These are phyloP conservation scores for Puccinia triticina DNA, from an alignment of 1,284 basidiomycete species.

Conservation along the genomic window DNA sequence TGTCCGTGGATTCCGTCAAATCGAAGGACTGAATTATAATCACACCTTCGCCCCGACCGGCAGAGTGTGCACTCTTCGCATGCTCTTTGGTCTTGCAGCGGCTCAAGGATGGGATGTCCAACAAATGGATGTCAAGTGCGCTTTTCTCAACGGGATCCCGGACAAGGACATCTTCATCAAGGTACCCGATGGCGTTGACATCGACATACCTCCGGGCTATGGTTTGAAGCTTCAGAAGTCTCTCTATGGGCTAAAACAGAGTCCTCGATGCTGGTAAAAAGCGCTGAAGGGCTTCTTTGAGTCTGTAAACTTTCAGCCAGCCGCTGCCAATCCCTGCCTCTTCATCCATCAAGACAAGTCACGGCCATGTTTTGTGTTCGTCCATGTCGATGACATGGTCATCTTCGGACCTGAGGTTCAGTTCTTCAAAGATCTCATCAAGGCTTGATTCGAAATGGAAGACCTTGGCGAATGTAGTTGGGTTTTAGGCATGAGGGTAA, in stretches of 20 bases:
- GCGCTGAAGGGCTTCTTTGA: neutral
- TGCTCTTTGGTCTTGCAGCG: neutral
- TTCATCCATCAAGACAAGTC: neutral
- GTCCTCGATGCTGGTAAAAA: slow-evolving; percentile 13
- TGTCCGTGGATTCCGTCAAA: neutral
- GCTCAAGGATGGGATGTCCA: neutral
- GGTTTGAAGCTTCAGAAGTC: neutral
- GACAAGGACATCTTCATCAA: slow-evolving; percentile 17
- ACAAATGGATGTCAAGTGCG: slow-evolving; percentile 28
- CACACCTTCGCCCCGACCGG: slow-evolving; percentile 27
- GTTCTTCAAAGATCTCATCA: neutral
- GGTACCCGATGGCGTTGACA: neutral
- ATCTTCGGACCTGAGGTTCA: neutral
- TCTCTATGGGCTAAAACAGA: slow-evolving; percentile 25
- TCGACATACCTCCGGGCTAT: neutral
- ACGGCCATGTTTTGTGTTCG: neutral
- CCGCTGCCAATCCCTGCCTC: neutral
- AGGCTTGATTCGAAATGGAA: slow-evolving; percentile 17
- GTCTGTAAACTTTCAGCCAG: neutral
- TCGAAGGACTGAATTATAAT: slow-evolving; percentile 21
- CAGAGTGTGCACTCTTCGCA: neutral
- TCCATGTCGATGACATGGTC: slow-evolving; percentile 6
- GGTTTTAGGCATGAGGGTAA: neutral
- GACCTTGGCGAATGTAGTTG: neutral
- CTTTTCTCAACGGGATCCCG: neutral